Evolutionary conservation across 1,284 basidiomycete genomes (phyloP), one percentile per base, ranked within the genome.

Genomic region (Singerocomus rubriflavus): DNA sequence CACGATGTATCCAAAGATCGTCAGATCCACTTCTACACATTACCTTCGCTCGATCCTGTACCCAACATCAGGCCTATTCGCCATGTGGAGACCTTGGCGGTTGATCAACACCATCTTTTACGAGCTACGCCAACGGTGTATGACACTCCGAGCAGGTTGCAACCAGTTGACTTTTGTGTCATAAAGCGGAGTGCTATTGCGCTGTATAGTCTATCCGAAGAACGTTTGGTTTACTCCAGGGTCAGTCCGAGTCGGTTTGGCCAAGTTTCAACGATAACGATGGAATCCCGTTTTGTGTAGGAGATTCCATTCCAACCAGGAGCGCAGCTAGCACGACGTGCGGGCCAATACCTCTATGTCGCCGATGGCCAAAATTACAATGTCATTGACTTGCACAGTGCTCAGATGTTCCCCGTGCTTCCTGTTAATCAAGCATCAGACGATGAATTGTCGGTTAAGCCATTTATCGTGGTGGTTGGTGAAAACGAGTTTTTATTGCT

Each of bases 271-370:
- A 7, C 25, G 90, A 40, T 32, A 78, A 82, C 9, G 79, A 85
- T 26, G 75, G 79, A 44, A 68, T 90, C 21, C 68, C 75, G 16
- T 81, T 40, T 29, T 29, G 13, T 34, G 25, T 41, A 93, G 91
- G 92, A 95, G 67, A 84, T 95, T 3, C 91, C 91, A 0, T 72
- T 93, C 11, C 87, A 84, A 0, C 69, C 77, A 2, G 80, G 81
- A 0, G 81, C 82, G 0, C 73, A 76, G 4, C 63, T 84, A 3
- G 87, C 86, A 4, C 79, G 82, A 32, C 78, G 91, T 14, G 78
- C 79, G 6, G 83, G 85, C 0, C 76, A 73, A 7, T 77, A 76
- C 39, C 74, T 96, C 11, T 94, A 89, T 63, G 75, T 91, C 26
- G 88, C 92, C 6, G 84, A 91, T 61, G 72, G 75, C 51, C 76